Percentiles rank a stretch among this genome's conserved stretches.
Conservation (phyloP, 2,329 filamentous ascomycete species). For the Aspergillus terreus region DNA sequence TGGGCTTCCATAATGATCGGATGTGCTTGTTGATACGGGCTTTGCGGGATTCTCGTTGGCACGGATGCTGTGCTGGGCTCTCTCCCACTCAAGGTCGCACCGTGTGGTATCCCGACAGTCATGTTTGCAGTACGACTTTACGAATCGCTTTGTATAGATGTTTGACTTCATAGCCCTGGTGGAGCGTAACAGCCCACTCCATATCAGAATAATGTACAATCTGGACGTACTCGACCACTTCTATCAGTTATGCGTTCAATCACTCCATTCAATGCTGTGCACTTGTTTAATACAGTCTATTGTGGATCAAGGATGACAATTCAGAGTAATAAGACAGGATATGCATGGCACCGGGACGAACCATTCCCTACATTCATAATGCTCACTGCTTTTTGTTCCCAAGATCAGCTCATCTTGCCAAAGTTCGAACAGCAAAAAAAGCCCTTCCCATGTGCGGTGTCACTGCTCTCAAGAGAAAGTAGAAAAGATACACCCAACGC, state of each 20-base stretch:
- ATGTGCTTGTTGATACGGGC: no score
- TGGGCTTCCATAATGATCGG: no score
- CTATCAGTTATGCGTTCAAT: background rate
- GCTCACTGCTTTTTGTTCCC: background rate
- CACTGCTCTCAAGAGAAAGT: background rate
- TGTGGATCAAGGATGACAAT: background rate
- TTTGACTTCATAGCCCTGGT: background rate
- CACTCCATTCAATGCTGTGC: background rate
- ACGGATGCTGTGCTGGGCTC: background rate
- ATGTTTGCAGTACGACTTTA: background rate
- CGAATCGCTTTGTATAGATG: conserved; percentile 3
- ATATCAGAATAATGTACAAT: background rate
- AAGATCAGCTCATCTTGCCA: background rate
- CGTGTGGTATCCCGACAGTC: background rate
- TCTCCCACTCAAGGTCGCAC: background rate
- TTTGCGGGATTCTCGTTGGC: background rate
- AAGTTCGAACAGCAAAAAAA: background rate
- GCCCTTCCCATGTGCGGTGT: background rate
- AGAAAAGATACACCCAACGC: conserved; percentile 14
- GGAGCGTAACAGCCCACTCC: background rate
- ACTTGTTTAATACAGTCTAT: conserved; percentile 1
- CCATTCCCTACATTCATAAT: background rate
- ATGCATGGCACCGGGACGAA: background rate
- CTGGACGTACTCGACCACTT: background rate
- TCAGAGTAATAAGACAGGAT: background rate